Percentiles rank a stretch among this genome's conserved stretches.
Conservation (phyloP, 2,329 filamentous ascomycete genomes). For the Cladosporium sp. region DNA sequence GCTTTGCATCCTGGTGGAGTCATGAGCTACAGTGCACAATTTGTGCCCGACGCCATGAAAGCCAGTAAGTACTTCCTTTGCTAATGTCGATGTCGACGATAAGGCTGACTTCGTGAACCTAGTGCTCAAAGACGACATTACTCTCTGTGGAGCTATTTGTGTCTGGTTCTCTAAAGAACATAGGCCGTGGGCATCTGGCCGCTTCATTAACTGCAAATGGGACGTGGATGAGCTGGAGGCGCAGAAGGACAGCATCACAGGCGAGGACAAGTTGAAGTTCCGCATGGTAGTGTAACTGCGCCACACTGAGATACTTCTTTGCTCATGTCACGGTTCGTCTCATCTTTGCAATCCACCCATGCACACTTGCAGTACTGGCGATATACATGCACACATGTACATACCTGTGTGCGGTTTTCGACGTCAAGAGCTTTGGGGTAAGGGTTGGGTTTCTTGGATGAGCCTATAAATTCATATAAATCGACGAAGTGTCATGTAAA, state of each 20-base stretch:
- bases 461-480: too few relatives aligned
- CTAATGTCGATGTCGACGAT: background rate
- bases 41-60: conserved; percentile 13
- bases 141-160: conserved; percentile 22
- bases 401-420: too few relatives aligned
- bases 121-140: conserved; percentile 22
- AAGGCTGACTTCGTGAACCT: background rate
- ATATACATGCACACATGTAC: too few relatives aligned
- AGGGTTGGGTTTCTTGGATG: too few relatives aligned
- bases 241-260: conserved; percentile 21
- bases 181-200: conserved; percentile 18
- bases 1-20: conserved; percentile 24
- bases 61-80: background rate
- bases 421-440: too few relatives aligned
- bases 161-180: conserved; percentile 23
- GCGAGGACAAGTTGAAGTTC: conserved; percentile 22
- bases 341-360: too few relatives aligned
- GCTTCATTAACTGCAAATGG: conserved; percentile 22
- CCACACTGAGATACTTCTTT: background rate
- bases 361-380: too few relatives aligned
- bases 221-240: conserved; percentile 22
- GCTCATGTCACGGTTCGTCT: too few relatives aligned
- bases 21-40: conserved; percentile 14
- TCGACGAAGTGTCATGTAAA: too few relatives aligned
- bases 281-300: conserved; percentile 18